Base-by-base conservation (phyloP, 164 flowering plant genomes). In the Magnolia sinica region DNA sequence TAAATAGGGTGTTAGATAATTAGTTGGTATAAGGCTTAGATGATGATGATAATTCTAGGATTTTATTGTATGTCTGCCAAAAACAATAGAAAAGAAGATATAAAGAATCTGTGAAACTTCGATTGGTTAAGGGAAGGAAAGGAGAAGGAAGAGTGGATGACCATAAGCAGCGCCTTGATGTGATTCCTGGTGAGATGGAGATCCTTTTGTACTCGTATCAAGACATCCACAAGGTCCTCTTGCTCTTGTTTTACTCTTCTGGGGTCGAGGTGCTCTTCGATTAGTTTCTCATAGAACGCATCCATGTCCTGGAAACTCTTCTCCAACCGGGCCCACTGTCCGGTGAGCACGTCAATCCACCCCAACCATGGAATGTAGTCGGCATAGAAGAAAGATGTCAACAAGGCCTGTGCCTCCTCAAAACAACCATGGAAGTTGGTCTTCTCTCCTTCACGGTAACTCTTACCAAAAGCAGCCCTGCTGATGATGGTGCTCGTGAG, bases 341-440 rank as follows among this genome's bases (percentile, higher is more conserved):
- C 88, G 52, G 67, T 77, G 31, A 88, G n/a, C 76, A 72, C 82
- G 76, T 85, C 81, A 3, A 88, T 16, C 89, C 89, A 88, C 14
- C 79, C 63, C 61, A 83, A 18, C 76, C 74, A 74, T n/a, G 91
- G 88, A 37, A 84, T 77, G 65, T 73, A 83, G 58, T 88, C 91
- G 4, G 85, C 73, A 5, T 80, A 18, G 70, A 10, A 72, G 58
- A 83, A 82, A 14, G 71, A 72, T 4, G 67, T 83, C 8, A 78
- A 2, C 78, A 80, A 37, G 11, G 45, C 59, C 13, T 80, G 74
- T 0, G 76, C 31, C 27, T 83, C 84, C 11, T n/a, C 1, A 23
- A 83, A 19, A 23, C 80, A 4, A 4, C 64, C 20, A 61, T 61
- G 18, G 20, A 61, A 61, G 20, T 61, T 20, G 22, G 8, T 29